Evolutionary conservation across 345 rosid genomes (phyloP), one percentile per base, ranked within the genome.

Genomic region (Firmiana major): DNA sequence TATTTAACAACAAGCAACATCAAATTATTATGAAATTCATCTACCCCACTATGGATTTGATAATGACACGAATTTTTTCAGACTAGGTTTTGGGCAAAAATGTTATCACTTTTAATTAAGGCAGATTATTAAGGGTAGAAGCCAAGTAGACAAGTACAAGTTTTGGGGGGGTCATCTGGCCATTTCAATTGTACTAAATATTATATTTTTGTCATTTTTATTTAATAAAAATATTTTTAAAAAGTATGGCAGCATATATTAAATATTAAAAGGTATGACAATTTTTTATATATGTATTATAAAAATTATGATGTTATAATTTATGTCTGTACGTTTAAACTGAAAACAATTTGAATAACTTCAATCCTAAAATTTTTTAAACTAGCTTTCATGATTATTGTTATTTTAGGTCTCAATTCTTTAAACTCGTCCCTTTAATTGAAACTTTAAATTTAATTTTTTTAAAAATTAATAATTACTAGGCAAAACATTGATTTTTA

Each of bases 1-100:
- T 15, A 17, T 31, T 9, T 16, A 16, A 49, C 38, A 70, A 49
- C 38, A 70, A 49, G 16, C 38, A 70, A 5, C 42, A 71, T 2
- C 26, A 71, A 51, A 26, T 19, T 22, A 71, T 71, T 71, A 51
- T 4, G 16, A 12, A 45, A 68, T 6, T 68, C 19, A 22, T 68
- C 9, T 45, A 46, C 12, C 58, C 60, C 74, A 49, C 74, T 51
- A 51, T 48, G 16, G 74, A 71, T 71, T 71, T 49, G 43, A 31
- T 26, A 49, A 31, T 16, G 26, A 49, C 59, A 70, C 28, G 24
- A 28, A 48, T 28, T 70, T 51, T 51, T 11, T 31, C 28, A 65
- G 10, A 31, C 16, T 40, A 4, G 17, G 49, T 40, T 40, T 31
- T 31, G 1, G 34, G 34, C 34, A 3, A 31, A 36, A 17, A 34